These are phyloP conservation scores for Gracilaria domingensis DNA, from an alignment of 23 red algal species.

Conservation along the genomic window DNA sequence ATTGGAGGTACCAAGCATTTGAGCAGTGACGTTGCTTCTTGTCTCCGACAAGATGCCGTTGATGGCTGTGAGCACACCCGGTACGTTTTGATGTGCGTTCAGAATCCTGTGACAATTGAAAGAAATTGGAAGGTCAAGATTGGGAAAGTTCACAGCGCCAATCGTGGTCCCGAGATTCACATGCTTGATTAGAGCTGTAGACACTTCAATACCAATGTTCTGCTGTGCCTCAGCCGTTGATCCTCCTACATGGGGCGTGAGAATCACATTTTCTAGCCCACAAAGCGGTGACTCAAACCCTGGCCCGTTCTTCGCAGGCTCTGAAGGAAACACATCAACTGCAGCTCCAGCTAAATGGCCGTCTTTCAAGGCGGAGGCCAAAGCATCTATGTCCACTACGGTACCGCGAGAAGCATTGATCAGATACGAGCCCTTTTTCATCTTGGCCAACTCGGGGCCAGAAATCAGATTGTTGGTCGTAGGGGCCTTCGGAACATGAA, in stretches of 20 bases:
- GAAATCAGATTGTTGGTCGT: slow-evolving; percentile 82
- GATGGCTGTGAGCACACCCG: slow-evolving; percentile 90
- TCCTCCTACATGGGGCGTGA: slow-evolving; percentile 89
- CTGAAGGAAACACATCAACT: slow-evolving; percentile 83
- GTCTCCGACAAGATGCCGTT: slow-evolving; percentile 83
- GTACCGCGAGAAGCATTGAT: slow-evolving; percentile 90
- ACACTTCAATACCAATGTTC: slow-evolving; percentile 90
- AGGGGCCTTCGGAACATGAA: slow-evolving; percentile 87
- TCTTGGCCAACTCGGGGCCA: slow-evolving; percentile 55
- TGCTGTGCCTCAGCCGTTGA: slow-evolving; percentile 86
- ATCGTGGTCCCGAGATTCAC: slow-evolving; percentile 78
- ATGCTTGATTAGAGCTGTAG: slow-evolving; percentile 71
- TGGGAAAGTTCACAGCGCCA: slow-evolving; percentile 91
- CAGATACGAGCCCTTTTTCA: slow-evolving; percentile 85
- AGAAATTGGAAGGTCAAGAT: slow-evolving; percentile 79
- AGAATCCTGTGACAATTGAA: slow-evolving; percentile 79
- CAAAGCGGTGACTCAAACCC: slow-evolving; percentile 81
- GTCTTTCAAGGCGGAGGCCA: slow-evolving; percentile 64
- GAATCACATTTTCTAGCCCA: slow-evolving; percentile 73
- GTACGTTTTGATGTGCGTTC: slow-evolving; percentile 84
- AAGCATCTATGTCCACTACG: slow-evolving; percentile 80
- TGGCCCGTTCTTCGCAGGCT: slow-evolving; percentile 85
- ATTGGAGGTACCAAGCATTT: slow-evolving; percentile 88
- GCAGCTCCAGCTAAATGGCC: slow-evolving; percentile 85
- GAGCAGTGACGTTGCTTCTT: slow-evolving; percentile 77